Base-by-base conservation (phyloP, 140 eudicot genomes). In the Flaveria floridana region DNA sequence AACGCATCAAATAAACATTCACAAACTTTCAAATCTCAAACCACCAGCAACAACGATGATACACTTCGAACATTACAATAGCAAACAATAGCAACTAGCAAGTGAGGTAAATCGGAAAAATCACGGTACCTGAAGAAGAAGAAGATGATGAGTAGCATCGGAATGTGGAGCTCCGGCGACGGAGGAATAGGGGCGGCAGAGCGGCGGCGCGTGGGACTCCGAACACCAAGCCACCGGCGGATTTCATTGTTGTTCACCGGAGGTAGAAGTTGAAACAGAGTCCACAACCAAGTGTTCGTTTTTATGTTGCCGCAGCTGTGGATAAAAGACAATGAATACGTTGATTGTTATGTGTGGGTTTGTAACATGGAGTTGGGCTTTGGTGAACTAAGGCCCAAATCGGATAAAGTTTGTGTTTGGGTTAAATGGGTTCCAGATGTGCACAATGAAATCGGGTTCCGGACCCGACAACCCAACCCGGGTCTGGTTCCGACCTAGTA, bases 191-290 rank as follows among this genome's bases (percentile, higher is more conserved):
- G 4, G 81, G 26, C 2, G 86, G 90, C 18, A 85, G 81, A 76
- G 84, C 84, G 48, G 84, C 89, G 89, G 89, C 86, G 88, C 91
- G 93, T 78, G 89, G 86, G 80, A 70, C 87, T 65, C 93, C 96
- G 77, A 86, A 80, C 86, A 82, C 90, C 61, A 87, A 75, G 62
- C 89, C 95, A 75, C 95, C 84, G 66, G 90, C 87, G 20, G 81
- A 61, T 76, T 88, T 88, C 97, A 88, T 91, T 80, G 7, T 71
- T 70, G 65, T 50, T 58, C 55, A 1, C 20, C 18, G 58, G 48
- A 21, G 44, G 7, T 41, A 42, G n/a, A 56, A 42, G 75, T 13
- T 16, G 76, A 16, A 48, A 25, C 48, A 63, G 55, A 69, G 15
- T 70, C 39, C 34, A 64, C 75, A 70, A 71, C 78, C 81, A 81